Evolutionary conservation across 2,329 filamentous ascomycete genomes (phyloP).

Genomic region (Westerdykella aurantiaca): DNA sequence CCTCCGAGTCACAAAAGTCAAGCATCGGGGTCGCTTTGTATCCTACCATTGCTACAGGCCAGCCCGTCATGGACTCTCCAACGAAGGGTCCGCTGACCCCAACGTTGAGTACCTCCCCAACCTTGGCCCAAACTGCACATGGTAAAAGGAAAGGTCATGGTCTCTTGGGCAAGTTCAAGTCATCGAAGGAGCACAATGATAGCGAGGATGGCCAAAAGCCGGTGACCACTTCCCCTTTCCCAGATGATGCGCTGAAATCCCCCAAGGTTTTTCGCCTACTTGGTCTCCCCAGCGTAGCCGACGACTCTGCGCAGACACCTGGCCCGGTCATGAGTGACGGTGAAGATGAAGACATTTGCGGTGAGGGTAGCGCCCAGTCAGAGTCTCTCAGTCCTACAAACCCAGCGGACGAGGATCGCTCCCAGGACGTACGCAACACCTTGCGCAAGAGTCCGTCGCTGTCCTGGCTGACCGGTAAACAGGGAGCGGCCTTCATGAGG

Average conservation of each 20-base stretch:
- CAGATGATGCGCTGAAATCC: slow-evolving; percentile 10
- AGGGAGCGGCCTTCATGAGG: too few relatives aligned
- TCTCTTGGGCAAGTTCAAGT: slow-evolving; percentile 10
- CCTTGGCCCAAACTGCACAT: slow-evolving; percentile 2
- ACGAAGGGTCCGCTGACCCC: slow-evolving; percentile 1
- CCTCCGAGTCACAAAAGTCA: slow-evolving; percentile 1
- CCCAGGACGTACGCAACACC: neutral
- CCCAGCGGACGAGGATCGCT: too few relatives aligned
- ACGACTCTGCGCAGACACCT: too few relatives aligned
- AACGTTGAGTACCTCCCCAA: slow-evolving; percentile 2
- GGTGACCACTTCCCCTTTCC: slow-evolving; percentile 11
- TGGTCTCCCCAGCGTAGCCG: too few relatives aligned
- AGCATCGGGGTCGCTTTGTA: too few relatives aligned
- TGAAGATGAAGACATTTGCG: too few relatives aligned
- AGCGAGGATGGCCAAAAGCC: neutral
- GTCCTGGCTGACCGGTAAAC: too few relatives aligned
- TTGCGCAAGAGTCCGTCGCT: neutral
- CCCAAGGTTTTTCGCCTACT: slow-evolving; percentile 9
- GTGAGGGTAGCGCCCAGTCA: too few relatives aligned
- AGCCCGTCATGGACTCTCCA: neutral
- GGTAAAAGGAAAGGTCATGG: slow-evolving; percentile 15
- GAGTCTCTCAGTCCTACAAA: too few relatives aligned
- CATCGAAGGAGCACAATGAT: neutral
- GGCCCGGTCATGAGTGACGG: too few relatives aligned
- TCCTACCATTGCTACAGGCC: too few relatives aligned